Percentiles rank a stretch among this genome's conserved stretches.
phyloP scores from a whole-genome alignment of 129 eudicot genomes.

The Silybum marianum region DNA sequence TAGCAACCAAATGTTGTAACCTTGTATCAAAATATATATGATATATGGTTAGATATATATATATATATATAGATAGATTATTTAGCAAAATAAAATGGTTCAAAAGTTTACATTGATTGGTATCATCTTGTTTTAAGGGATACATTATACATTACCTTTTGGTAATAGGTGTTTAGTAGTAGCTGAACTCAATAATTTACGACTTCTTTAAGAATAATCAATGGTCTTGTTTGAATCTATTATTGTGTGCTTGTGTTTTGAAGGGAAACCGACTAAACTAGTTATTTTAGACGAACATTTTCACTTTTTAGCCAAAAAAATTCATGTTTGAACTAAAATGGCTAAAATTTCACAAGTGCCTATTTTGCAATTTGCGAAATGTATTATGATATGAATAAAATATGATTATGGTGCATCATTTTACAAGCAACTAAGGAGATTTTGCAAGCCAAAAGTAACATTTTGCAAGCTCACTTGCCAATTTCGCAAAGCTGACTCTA shows the following conservation, averaged over 20 bases:
- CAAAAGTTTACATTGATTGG: slow-evolving; percentile 8
- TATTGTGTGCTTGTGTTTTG: neutral
- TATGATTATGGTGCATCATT: neutral
- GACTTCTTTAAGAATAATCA: neutral
- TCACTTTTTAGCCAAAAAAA: neutral
- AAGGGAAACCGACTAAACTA: neutral
- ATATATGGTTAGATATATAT: slow-evolving; percentile 15
- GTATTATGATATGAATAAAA: neutral
- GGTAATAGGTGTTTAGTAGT: neutral
- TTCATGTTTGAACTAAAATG: neutral
- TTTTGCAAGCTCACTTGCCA: neutral
- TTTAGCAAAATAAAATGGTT: slow-evolving; percentile 4
- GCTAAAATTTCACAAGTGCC: neutral
- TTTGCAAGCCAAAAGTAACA: neutral
- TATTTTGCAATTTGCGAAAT: neutral
- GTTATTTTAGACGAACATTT: neutral
- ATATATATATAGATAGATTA: neutral
- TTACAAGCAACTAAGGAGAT: neutral
- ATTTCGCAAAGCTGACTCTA: neutral
- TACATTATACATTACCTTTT: neutral
- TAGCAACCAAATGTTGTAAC: slow-evolving; percentile 28
- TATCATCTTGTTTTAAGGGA: neutral
- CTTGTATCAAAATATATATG: slow-evolving; percentile 19
- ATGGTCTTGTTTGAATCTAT: neutral
- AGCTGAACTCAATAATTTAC: neutral